Conservation (phyloP, 495 filamentous ascomycete genomes). For the Penicillium cataractarum region DNA sequence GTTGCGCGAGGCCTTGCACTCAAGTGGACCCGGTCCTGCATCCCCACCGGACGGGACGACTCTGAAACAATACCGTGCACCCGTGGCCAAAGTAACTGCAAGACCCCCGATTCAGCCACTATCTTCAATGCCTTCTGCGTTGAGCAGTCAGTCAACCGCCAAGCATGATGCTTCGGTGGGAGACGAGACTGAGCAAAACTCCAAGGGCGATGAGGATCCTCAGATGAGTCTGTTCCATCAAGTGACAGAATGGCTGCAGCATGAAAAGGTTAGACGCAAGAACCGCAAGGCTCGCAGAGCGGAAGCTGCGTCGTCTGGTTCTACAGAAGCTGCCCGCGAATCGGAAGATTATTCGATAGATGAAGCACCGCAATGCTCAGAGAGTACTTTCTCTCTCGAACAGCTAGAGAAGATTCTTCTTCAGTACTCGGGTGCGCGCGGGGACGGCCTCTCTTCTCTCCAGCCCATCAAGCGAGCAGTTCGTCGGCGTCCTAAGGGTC, state of each 20-base stretch:
- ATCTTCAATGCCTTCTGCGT: slow-evolving; percentile 30
- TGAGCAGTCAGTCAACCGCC: slow-evolving; percentile 35
- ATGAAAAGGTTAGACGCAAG: slow-evolving; percentile 69
- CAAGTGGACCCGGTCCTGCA: slow-evolving; percentile 28
- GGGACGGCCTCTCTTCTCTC: slow-evolving; percentile 37
- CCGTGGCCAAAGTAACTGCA: slow-evolving; percentile 32
- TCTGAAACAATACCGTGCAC: slow-evolving; percentile 33
- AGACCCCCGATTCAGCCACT: slow-evolving; percentile 30
- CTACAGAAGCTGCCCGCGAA: slow-evolving; percentile 27
- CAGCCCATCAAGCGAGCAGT: slow-evolving; percentile 38
- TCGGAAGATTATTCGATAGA: slow-evolving; percentile 34
- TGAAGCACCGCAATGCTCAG: slow-evolving; percentile 47
- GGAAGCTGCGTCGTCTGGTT: slow-evolving; percentile 31
- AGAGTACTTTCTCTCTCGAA: slow-evolving; percentile 66
- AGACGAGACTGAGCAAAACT: slow-evolving; percentile 33
- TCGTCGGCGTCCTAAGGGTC: slow-evolving; percentile 40
- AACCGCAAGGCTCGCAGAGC: slow-evolving; percentile 43
- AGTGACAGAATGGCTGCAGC: slow-evolving; percentile 77
- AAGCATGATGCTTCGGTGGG: slow-evolving; percentile 25
- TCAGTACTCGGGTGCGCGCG: slow-evolving; percentile 51
- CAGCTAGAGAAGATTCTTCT: slow-evolving; percentile 68
- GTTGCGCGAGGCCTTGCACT: slow-evolving; percentile 29
- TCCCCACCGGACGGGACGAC: slow-evolving; percentile 29
- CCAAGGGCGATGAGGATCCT: slow-evolving; percentile 38
- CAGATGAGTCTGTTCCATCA: slow-evolving; percentile 62